phyloP scores from a whole-genome alignment of 352 stramenopile genomes.

The Phytopythium mirpurense region DNA sequence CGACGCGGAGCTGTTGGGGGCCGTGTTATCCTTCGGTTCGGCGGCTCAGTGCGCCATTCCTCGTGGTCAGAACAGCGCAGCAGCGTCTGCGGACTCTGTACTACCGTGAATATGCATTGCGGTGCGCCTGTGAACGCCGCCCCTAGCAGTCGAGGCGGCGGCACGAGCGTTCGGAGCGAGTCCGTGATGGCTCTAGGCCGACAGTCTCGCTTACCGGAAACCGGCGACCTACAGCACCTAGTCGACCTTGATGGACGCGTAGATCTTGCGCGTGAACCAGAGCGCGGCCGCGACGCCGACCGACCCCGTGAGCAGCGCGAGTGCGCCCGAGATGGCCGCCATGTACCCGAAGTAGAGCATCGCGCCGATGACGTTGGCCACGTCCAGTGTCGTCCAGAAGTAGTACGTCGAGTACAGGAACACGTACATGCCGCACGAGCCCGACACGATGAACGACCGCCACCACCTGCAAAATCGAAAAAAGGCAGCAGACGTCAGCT shows the following conservation, averaged over 20 bases:
- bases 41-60: not conserved
- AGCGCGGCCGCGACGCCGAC: constrained; percentile 97
- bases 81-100: not conserved
- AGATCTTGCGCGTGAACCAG: constrained; percentile 99
- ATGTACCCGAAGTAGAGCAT: constrained; percentile 99
- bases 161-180: no score
- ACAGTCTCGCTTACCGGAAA: no score
- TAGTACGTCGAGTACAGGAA: constrained; percentile 99
- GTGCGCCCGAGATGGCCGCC: constrained; percentile 95
- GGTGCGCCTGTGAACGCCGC: no score
- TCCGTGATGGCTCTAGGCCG: no score
- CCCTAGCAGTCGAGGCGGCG: not conserved
- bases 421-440: constrained; percentile 96
- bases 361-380: constrained; percentile 88
- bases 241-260: constrained; percentile 97
- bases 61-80: not conserved
- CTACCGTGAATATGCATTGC: constrained; percentile 2
- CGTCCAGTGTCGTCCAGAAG: constrained; percentile 94
- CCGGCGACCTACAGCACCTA: constrained; percentile 50
- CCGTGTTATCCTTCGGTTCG: no score
- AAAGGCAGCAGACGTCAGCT: not conserved
- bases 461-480: constrained; percentile 90
- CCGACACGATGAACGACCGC: constrained; percentile 97
- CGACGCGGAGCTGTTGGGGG: no score
- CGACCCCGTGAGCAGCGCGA: constrained; percentile 94